Base-by-base conservation (phyloP, 2,329 filamentous ascomycete species). In the Penicillium sp. region DNA sequence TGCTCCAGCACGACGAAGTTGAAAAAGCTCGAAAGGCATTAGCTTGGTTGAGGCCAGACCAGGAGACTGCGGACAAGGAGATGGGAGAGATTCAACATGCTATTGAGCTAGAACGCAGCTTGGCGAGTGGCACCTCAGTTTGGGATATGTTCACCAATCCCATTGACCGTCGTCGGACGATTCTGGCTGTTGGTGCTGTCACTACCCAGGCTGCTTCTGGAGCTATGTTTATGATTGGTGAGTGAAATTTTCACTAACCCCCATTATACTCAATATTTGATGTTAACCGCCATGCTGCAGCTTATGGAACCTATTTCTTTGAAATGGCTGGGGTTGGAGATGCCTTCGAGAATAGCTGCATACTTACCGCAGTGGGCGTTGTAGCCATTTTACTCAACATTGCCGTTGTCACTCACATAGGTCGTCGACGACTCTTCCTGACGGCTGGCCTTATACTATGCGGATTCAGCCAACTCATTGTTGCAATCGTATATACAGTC, bases 251-350 rank as follows among this genome's bases (percentile, higher is more conserved):
- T 10, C 19, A 11, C 11, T 5, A 5, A 11, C 10, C 5, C 5
- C 6, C n/a, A n/a, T n/a, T 41, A 21, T 13, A 11, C 37, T 21
- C 2, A 2, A 41, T 10, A n/a, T 11, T 19, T 7, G 4, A 10
- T 27, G 13, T 44, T 63, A 14, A 67, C 29, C 26, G 37, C 39
- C 21, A 26, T 29, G 16, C 7, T 29, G n/a, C 14, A 83, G 82
- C 80, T 1, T 83, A 82, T 61, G 77, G 78, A 24, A 85, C 83
- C 1, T 86, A 86, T 68, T 86, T 86, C 75, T 84, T 86, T 66
- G 77, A 81, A 63, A 85, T 85, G 80, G 82, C 83, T 35, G 75
- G 80, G 46, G 80, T 86, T 5, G 76, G 79, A 33, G 76, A 82
- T 48, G 77, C 83, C 9, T 86, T 86, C 65, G 79, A 81, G 63